These are phyloP conservation scores for Aspergillus ustus DNA, from an alignment of 2,329 filamentous ascomycete species.

Conservation along the genomic window DNA sequence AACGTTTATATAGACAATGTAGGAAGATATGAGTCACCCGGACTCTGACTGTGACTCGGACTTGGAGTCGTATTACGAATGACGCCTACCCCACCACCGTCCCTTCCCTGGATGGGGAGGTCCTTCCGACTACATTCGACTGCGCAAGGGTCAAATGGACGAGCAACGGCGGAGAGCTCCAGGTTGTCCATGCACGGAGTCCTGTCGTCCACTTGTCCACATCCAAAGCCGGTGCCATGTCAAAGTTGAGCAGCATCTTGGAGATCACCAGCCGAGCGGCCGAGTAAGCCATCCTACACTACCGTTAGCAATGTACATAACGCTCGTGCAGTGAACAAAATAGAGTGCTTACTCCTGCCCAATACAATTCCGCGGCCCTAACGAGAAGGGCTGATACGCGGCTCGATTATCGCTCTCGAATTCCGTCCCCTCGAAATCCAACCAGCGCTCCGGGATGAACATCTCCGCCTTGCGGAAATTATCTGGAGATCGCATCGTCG, in stretches of 20 bases:
- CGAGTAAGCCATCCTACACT: neutral
- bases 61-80: neutral
- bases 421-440: too few relatives aligned
- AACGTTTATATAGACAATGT: neutral
- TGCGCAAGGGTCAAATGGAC: neutral
- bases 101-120: neutral
- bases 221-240: neutral
- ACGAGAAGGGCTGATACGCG: too few relatives aligned
- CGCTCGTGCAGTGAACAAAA: too few relatives aligned
- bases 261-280: neutral
- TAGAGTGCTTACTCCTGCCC: too few relatives aligned
- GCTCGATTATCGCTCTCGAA: too few relatives aligned
- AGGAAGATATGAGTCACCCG: neutral
- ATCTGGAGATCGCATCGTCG: neutral
- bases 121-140: neutral
- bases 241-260: neutral
- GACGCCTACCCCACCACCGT: neutral
- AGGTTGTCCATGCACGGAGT: neutral
- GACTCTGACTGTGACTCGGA: neutral
- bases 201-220: neutral
- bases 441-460: too few relatives aligned
- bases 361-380: too few relatives aligned
- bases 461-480: too few relatives aligned
- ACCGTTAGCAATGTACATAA: too few relatives aligned
- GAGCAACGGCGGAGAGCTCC: neutral